Percentiles rank a stretch among this genome's conserved stretches.
Conservation (phyloP, 2,329 filamentous ascomycete genomes). For the Hypoxylon sp. region DNA sequence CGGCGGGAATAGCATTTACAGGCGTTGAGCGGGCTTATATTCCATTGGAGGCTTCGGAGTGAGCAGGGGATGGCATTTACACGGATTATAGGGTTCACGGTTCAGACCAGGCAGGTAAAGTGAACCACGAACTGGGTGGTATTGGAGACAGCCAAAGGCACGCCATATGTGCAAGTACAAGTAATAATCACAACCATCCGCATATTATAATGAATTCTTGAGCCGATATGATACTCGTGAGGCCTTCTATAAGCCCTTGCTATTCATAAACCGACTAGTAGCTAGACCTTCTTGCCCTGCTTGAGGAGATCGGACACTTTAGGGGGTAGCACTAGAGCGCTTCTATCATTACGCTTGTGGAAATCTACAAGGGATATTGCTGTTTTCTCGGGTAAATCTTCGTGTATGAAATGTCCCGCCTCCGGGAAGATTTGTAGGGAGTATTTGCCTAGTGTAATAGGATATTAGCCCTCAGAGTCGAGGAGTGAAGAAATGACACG, state of each 20-base stretch:
- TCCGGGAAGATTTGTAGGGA: conserved; percentile 94
- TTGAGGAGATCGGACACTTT: conserved; percentile 85
- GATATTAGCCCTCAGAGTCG: conserved; percentile 9
- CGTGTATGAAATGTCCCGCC: conserved; percentile 96
- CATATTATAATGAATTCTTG: conserved; percentile 9
- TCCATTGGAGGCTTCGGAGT: conserved; percentile 6
- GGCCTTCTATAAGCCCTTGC: conserved; percentile 3
- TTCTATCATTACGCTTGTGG: conserved; percentile 90
- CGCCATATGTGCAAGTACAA: conserved; percentile 4
- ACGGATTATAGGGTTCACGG: conserved; percentile 15
- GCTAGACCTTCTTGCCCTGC: conserved; percentile 71
- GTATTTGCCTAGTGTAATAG: conserved; percentile 78
- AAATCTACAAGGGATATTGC: conserved; percentile 90
- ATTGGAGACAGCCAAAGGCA: conserved; percentile 8
- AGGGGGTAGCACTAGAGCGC: conserved; percentile 85
- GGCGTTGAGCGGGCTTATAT: conserved; percentile 44
- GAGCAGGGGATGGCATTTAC: conserved; percentile 16
- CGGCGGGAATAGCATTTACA: conserved; percentile 44
- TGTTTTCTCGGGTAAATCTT: conserved; percentile 92
- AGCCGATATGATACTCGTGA: background rate
- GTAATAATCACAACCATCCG: conserved; percentile 2
- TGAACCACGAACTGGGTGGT: conserved; percentile 1
- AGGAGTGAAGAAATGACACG: conserved; percentile 29
- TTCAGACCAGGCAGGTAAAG: conserved; percentile 10
- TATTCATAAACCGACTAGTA: background rate